Evolutionary conservation across 2,329 filamentous ascomycete species (phyloP), one percentile per base, ranked within the genome.

Genomic region (Talaromyces funiculosus): DNA sequence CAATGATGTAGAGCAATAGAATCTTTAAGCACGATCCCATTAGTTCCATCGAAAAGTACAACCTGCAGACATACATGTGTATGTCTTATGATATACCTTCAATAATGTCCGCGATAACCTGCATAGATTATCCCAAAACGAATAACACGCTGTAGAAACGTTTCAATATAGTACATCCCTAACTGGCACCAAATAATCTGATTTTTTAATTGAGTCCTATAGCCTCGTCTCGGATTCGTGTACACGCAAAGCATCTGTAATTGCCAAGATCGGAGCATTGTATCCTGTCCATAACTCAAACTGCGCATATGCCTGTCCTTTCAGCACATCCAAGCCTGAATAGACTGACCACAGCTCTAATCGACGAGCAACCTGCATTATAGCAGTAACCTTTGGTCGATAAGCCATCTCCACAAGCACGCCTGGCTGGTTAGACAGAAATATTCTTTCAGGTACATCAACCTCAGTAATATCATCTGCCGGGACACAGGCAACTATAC

Each of bases 301-400:
- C 38, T 69, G 68, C 22, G 64, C 64, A 61, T 64, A 69, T 38
- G 62, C 68, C 33, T 71, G 68, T 33, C 64, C 59, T 18, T 68
- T 60, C 14, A 71, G 57, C 3, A 70, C 67, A 53, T 68, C 68
- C n/a, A 68, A 22, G 2, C 69, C 68, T n/a, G 64, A 18, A 60
- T 16, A 63, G 63, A 70, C 22, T 33, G 57, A 33, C 49, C 47
- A 43, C 64, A 45, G 40, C 47, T 61, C 26, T 57, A 64, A 7
- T 66, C 65, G 10, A 60, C 61, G n/a, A 29, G 61, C 38, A 66
- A 53, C 7, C 65, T 64, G 1, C 62, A 64, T 10, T 53, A 57
- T 16, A 7, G 54, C 54, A 24, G 54, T 57, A 12, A 57, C 26
- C 7, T 24, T 47, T n/a, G 54, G 54, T 5, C 54, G 29, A 47